Evolutionary conservation across 2,329 filamentous ascomycete species (phyloP).

Genomic region (Sarocladiaceae sp.): DNA sequence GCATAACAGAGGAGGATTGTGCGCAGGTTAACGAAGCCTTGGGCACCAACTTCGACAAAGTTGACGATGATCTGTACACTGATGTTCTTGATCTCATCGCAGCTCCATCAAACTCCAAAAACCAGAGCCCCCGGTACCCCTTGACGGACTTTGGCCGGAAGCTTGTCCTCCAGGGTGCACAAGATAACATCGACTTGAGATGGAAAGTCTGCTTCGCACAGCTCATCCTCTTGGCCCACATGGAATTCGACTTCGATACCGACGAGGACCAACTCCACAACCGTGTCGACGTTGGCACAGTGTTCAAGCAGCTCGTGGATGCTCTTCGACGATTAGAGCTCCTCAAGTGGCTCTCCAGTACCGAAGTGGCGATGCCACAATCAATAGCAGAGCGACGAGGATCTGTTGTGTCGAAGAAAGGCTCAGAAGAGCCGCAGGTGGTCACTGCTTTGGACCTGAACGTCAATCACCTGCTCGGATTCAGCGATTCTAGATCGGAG

Average conservation of each 20-base stretch:
- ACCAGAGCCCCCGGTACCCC: constrained; percentile 42
- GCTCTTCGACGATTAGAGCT: constrained; percentile 71
- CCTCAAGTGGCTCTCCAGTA: constrained; percentile 63
- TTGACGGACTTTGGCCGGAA: constrained; percentile 74
- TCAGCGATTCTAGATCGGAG: constrained; percentile 38
- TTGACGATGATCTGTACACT: constrained; percentile 50
- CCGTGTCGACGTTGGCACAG: constrained; percentile 60
- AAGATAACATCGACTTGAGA: constrained; percentile 72
- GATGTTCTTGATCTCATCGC: constrained; percentile 44
- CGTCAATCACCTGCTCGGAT: constrained; percentile 59
- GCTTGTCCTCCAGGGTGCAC: constrained; percentile 69
- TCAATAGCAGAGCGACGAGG: constrained; percentile 15
- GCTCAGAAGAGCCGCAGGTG: constrained; percentile 40
- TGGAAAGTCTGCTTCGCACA: constrained; percentile 77
- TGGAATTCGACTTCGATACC: constrained; percentile 77
- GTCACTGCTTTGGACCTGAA: constrained; percentile 58
- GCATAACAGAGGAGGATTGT: constrained; percentile 79
- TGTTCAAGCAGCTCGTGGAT: constrained; percentile 67
- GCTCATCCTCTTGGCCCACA: constrained; percentile 76
- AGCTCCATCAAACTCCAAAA: constrained; percentile 40
- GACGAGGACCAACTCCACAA: constrained; percentile 61
- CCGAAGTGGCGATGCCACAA: constrained; percentile 38
- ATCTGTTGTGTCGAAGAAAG: constrained; percentile 31
- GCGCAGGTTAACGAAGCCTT: constrained; percentile 64
- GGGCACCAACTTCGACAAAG: constrained; percentile 60